Evolutionary conservation across 129 eudicot genomes (phyloP), one percentile per base, ranked within the genome.

Genomic region (Erigeron canadensis): DNA sequence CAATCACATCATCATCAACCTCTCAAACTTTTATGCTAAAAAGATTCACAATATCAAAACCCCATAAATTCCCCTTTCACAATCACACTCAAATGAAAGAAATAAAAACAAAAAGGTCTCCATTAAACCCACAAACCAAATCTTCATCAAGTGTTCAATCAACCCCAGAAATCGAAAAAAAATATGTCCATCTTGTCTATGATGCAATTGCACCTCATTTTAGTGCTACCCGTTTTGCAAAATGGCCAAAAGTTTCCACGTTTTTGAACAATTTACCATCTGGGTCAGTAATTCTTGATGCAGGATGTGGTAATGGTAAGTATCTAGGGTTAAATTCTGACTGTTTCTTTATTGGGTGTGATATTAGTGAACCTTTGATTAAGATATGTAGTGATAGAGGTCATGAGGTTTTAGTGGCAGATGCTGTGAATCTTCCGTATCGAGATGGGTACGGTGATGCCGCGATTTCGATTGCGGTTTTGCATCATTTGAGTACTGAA

Each of bases 151-250:
- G 72, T 42, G 86, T 83, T 18, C 84, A 88, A 54, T 80, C 80
- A 18, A 94, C 98, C 12, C 98, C 98, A 28, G 98, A 94, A 84
- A 89, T 94, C 55, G 98, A 94, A 81, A 89, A 90, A 65, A 94
- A 91, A 58, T 94, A 94, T 15, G 98, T 94, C 7, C 98, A 94
- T 71, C 87, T 88, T 17, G 98, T 94, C n/a, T 94, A 94, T 22
- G 98, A 94, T 80, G 98, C 98, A 55, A 94, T 94, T 19, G 98
- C 98, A 42, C 98, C 98, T 50, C 98, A 94, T 76, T 94, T 94
- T 39, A 94, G 98, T 45, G 83, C 97, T 0, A 94, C 98, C 67
- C 84, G 98, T 39, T 94, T 80, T 9, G 98, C 98, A 4, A 94
- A 94, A 77, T 94, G 98, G 98, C 97, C 98, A 2, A 94, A 94